Evolutionary conservation across 106 monocot genomes (phyloP), one percentile per base, ranked within the genome.

Genomic region (Hemerocallis citrina): DNA sequence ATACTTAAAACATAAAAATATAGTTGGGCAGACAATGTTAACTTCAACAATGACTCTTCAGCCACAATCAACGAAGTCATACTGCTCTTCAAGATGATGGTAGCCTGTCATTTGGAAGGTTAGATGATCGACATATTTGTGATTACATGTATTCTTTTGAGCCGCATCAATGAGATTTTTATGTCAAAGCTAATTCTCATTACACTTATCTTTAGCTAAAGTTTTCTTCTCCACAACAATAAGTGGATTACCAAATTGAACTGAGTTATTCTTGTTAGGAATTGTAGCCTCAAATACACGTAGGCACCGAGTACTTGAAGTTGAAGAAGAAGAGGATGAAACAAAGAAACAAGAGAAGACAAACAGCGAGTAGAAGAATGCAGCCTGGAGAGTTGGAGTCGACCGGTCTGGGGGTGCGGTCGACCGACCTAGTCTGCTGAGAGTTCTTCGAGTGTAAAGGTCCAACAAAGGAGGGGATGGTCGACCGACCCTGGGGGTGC

Each of bases 41-140:
- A 79, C 77, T 36, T 92, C 92, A 23, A 82, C 98, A 54, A 68
- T 98, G 71, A 62, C 70, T 68, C 38, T 15, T 6, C 74, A 73
- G 41, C 68, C 72, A 38, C 41, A 60, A 56, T 72, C 73, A 59
- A 21, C 45, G 22, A n/a, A 25, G 30, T 51, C 75, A 68, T 60
- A 38, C 45, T 65, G 69, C 67, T 40, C 49, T 63, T 63, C 66
- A 66, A 35, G 77, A 74, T 52, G 60, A 50, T 55, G 68, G 57
- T 31, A 72, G 59, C 52, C 65, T 88, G 55, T 60, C 98, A 54
- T 92, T 92, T 85, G 98, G 98, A 75, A 92, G 87, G 98, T 91
- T 57, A 61, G 75, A 63, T 55, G 33, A 66, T 21, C 20, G 17
- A 64, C 15, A 33, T 34, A 19, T 0, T 14, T 46, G 22, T 57